phyloP scores from a whole-genome alignment of 23 red algal species.

The Porphyridium purpureum region DNA sequence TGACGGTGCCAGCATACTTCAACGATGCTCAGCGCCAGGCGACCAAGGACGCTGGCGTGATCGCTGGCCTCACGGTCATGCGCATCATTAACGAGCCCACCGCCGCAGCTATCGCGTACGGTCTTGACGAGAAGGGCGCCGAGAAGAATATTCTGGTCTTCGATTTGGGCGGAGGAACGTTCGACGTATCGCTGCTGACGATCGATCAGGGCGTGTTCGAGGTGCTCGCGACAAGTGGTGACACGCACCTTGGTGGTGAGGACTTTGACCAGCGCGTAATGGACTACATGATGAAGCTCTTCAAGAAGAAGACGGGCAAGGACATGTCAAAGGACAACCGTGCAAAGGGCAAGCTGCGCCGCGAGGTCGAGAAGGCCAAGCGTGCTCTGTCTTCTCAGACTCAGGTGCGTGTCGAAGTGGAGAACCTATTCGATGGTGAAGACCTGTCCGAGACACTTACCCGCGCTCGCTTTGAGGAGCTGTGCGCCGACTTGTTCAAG shows the following conservation, averaged over 20 bases:
- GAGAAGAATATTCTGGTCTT: conserved; percentile 28
- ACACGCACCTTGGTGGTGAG: conserved; percentile 93
- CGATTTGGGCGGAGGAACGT: conserved; percentile 24
- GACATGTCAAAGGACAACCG: conserved; percentile 79
- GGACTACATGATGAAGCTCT: conserved; percentile 96
- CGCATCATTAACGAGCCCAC: conserved; percentile 59
- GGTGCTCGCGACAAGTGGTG: conserved; percentile 88
- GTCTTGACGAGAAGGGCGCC: conserved; percentile 21
- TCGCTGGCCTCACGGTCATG: conserved; percentile 33
- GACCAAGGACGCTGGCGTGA: conserved; percentile 45
- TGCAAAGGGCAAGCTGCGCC: conserved; percentile 72
- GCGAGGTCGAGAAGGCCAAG: conserved; percentile 96
- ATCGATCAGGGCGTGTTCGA: conserved; percentile 78
- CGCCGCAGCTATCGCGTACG: conserved; percentile 41
- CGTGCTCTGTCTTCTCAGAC: conserved; percentile 83
- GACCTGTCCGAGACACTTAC: conserved; percentile 95
- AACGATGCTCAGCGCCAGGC: conserved; percentile 41
- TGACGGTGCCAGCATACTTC: conserved; percentile 46
- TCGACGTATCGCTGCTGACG: conserved; percentile 5
- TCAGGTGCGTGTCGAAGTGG: conserved; percentile 93
- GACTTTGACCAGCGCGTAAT: conserved; percentile 98
- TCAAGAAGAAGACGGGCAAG: conserved; percentile 89
- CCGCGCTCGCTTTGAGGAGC: conserved; percentile 90
- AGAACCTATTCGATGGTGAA: conserved; percentile 70
- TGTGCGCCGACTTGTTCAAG: conserved; percentile 81